Percentiles rank a stretch among this genome's conserved stretches.
phyloP scores from a whole-genome alignment of 148 eudicot species.

The Nyssa sinensis region DNA sequence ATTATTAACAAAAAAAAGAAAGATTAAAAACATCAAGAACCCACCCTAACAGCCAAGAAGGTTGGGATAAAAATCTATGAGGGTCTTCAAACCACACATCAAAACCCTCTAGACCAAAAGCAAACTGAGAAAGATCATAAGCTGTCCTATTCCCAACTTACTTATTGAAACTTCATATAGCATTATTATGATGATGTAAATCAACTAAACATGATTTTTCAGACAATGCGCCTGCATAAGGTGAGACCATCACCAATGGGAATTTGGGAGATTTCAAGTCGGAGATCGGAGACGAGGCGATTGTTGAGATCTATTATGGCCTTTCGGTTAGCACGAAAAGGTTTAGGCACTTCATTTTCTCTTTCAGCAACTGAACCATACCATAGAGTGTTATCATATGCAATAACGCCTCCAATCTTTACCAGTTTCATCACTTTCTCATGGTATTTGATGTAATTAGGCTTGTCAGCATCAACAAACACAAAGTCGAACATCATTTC shows the following conservation, averaged over 20 bases:
- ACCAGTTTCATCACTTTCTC: neutral
- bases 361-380: neutral
- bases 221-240: neutral
- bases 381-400: constrained; percentile 19
- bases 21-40: too few species aligned
- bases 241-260: constrained; percentile 2
- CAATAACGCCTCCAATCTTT: constrained; percentile 11
- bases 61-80: too few species aligned
- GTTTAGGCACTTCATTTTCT: neutral
- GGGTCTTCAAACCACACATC: too few species aligned
- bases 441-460: constrained; percentile 13
- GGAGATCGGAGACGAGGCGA: neutral
- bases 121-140: too few species aligned
- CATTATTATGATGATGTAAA: too few species aligned
- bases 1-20: too few species aligned
- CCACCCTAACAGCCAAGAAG: too few species aligned
- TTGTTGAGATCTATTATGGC: neutral
- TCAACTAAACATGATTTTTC: neutral
- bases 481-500: neutral
- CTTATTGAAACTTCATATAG: too few species aligned
- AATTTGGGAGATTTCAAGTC: neutral
- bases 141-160: too few species aligned
- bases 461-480: constrained; percentile 9
- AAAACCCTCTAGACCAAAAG: too few species aligned
- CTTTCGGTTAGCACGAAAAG: neutral